phyloP scores from a whole-genome alignment of 148 eudicot genomes.

The Cornus florida region DNA sequence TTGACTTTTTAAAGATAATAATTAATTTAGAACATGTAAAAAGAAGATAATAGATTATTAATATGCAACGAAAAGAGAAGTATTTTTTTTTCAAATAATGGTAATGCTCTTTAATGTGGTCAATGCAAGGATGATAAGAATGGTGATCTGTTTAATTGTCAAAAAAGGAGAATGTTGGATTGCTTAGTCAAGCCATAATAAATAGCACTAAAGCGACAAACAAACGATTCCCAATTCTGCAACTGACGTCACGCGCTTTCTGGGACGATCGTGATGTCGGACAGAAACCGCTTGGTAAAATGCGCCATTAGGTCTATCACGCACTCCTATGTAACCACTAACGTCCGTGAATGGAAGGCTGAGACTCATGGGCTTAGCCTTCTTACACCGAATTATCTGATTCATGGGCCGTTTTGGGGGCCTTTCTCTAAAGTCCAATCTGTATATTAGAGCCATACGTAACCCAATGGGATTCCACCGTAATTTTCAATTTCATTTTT shows the following conservation, averaged over 20 bases:
- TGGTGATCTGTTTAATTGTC: not conserved
- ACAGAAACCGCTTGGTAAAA: not conserved
- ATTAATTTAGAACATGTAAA: too few species aligned
- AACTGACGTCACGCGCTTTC: not conserved
- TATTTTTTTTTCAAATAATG: too few species aligned
- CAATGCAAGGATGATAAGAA: not conserved
- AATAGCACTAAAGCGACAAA: not conserved
- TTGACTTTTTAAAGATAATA: too few species aligned
- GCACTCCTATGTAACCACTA: not conserved
- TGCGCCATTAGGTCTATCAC: not conserved
- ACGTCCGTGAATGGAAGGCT: not conserved
- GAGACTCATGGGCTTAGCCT: not conserved
- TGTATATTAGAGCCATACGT: too few species aligned
- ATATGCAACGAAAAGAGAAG: too few species aligned
- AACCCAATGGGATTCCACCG: too few species aligned
- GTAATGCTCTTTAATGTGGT: too few species aligned
- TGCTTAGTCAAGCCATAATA: not conserved
- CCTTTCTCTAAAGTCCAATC: not conserved
- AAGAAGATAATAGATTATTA: too few species aligned
- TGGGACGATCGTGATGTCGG: not conserved
- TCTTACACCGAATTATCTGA: not conserved
- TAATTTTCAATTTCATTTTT: too few species aligned
- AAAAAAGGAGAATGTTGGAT: not conserved
- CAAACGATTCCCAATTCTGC: not conserved
- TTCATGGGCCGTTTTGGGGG: not conserved